Conservation (phyloP, 495 filamentous ascomycete genomes). For the Bombardia bombarda region DNA sequence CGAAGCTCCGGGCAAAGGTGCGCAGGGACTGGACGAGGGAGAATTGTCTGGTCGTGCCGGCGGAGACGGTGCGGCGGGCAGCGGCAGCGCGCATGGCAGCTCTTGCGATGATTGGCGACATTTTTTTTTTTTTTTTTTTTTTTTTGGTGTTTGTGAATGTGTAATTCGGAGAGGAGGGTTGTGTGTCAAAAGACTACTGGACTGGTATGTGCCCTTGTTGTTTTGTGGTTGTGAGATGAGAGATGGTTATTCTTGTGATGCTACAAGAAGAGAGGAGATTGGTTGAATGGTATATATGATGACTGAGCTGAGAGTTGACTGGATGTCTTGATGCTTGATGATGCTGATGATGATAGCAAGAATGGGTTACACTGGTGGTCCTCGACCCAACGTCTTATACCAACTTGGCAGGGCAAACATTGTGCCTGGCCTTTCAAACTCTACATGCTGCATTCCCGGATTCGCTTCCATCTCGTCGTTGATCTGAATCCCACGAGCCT, state of each 20-base stretch:
- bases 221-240: neutral
- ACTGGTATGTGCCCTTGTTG: neutral
- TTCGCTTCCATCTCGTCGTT: too few species aligned
- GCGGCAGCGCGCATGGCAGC: conserved; percentile 16
- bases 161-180: conserved; percentile 1
- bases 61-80: neutral
- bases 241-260: neutral
- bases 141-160: conserved; percentile 2
- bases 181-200: neutral
- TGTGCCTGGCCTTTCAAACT: too few species aligned
- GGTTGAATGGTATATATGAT: too few species aligned
- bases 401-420: too few species aligned
- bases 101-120: conserved; percentile 18
- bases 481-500: too few species aligned
- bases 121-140: conserved; percentile 6
- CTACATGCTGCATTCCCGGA: too few species aligned
- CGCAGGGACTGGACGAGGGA: conserved; percentile 21
- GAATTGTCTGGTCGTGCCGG: conserved; percentile 13
- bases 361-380: too few species aligned
- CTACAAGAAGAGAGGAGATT: too few species aligned
- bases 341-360: too few species aligned
- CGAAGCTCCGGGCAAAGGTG: conserved; percentile 18
- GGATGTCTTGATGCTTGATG: too few species aligned
- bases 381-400: too few species aligned
- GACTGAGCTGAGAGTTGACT: too few species aligned